These are phyloP conservation scores for Elongisporangium prolatum DNA, from an alignment of 352 stramenopile genomes.

Conservation along the genomic window DNA sequence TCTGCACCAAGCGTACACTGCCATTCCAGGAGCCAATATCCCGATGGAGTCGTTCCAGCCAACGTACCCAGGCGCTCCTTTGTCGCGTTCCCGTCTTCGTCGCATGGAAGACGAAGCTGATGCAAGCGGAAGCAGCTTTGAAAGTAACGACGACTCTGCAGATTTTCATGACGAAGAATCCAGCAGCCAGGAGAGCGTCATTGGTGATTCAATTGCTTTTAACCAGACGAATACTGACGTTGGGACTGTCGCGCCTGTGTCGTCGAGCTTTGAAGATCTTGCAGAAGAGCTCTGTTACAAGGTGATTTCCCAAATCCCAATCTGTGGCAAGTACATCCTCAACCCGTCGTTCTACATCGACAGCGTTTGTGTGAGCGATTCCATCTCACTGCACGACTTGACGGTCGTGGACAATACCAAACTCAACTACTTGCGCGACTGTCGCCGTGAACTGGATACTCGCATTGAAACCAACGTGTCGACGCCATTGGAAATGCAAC, in stretches of 20 bases:
- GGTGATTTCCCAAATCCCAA: slow-evolving; percentile 13
- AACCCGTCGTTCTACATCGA: slow-evolving; percentile 22
- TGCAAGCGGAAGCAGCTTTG: background rate
- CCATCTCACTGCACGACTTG: slow-evolving; percentile 12
- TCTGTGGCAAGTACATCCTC: slow-evolving; percentile 20
- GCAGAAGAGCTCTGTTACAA: slow-evolving; percentile 15
- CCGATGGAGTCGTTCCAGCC: slow-evolving; percentile 1
- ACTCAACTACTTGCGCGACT: slow-evolving; percentile 25
- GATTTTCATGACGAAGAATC: background rate
- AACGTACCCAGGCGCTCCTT: background rate
- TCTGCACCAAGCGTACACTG: slow-evolving; percentile 5
- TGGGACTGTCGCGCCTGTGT: background rate
- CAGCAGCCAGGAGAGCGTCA: background rate
- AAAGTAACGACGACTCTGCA: slow-evolving; percentile 1
- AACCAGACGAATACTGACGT: background rate
- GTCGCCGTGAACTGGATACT: slow-evolving; percentile 22
- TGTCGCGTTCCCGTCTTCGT: background rate
- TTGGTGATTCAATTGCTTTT: background rate
- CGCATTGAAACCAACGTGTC: slow-evolving; percentile 14
- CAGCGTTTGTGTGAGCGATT: slow-evolving; percentile 16
- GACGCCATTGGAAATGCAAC: slow-evolving; percentile 4
- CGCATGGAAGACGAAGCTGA: background rate
- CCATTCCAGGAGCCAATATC: slow-evolving; percentile 1
- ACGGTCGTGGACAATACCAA: slow-evolving; percentile 25
- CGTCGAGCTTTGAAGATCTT: slow-evolving; percentile 3